Evolutionary conservation across 805 yeast species (phyloP), one percentile per base, ranked within the genome.

Genomic region (Starmerella powellii): DNA sequence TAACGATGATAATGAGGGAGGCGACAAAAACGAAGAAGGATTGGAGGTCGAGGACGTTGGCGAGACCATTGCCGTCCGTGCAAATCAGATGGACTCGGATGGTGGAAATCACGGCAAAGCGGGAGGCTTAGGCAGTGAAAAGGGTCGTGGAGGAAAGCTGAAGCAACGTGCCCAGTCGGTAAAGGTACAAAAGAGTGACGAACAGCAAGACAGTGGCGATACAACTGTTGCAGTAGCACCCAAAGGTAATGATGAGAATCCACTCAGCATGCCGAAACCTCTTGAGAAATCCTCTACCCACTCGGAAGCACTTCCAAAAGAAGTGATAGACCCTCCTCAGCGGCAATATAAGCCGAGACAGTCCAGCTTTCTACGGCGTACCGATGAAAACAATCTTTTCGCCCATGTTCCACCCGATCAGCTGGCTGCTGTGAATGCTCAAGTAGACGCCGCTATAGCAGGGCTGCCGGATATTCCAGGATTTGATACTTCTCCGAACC

Each of bases 331-430:
- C n/a, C n/a, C n/a, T n/a, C n/a, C n/a, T n/a, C 27, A 4, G 27
- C 21, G 11, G 13, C 37, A 15, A 6, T 4, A 6, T 11, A 33
- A 33, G 17, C 37, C 37, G 11, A 17, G 37, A n/a, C 37, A 33
- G 17, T n/a, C 16, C 17, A 33, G 37, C 17, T 33, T 33, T n/a
- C 27, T 19, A 6, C 19, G 13, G 17, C 12, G 37, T n/a, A n/a
- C 37, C 4, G 56, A 54, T 36, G 58, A 54, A 23, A 52, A 49
- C 41, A 54, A 54, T 35, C 41, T 54, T 32, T 54, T 54, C 29
- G 52, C 52, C 1, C 52, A 48, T 19, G 37, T 47, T 10, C 46
- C 52, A 2, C 37, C 48, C 8, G 52, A 48, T 27, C 49, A 46
- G 38, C 38, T 45, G 11, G 50, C 49, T 2, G 55, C 55, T 12